A percentile compares a stretch with the other conserved stretches of the same genome.
These are phyloP conservation scores for Vigna angularis DNA, from an alignment of 306 rosid species.

Conservation along the genomic window DNA sequence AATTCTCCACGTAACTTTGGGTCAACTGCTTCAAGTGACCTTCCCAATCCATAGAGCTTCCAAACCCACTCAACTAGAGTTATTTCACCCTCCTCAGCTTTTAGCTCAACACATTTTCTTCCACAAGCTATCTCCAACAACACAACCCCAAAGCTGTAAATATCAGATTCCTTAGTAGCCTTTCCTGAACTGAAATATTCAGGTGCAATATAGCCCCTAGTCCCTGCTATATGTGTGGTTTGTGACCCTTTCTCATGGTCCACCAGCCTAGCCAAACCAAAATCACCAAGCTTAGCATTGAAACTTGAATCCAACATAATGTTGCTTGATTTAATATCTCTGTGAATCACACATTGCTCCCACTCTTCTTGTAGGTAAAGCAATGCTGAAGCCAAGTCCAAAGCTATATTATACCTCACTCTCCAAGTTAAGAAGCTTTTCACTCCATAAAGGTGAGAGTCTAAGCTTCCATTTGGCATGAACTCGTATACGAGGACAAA, in stretches of 20 bases:
- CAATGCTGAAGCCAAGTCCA: slow-evolving; percentile 51
- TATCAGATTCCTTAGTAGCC: slow-evolving; percentile 49
- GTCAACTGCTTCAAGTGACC: slow-evolving; percentile 42
- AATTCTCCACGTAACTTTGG: slow-evolving; percentile 37
- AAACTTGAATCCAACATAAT: slow-evolving; percentile 56
- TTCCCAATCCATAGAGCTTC: slow-evolving; percentile 49
- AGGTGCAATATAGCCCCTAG: slow-evolving; percentile 57
- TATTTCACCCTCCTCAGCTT: slow-evolving; percentile 32
- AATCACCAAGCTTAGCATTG: slow-evolving; percentile 55
- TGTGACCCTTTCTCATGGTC: slow-evolving; percentile 49
- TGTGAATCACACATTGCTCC: slow-evolving; percentile 56
- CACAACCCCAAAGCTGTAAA: slow-evolving; percentile 53
- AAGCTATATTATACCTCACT: slow-evolving; percentile 47
- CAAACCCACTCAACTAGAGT: slow-evolving; percentile 55
- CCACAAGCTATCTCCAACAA: slow-evolving; percentile 51
- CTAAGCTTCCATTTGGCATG: slow-evolving; percentile 56
- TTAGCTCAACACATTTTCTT: slow-evolving; percentile 39
- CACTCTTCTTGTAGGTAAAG: slow-evolving; percentile 56
- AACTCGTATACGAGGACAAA: slow-evolving; percentile 53
- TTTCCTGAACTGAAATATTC: slow-evolving; percentile 49
- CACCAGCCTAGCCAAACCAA: slow-evolving; percentile 57
- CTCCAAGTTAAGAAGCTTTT: slow-evolving; percentile 40
- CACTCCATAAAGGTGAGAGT: slow-evolving; percentile 44
- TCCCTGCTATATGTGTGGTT: slow-evolving; percentile 47
- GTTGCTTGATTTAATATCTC: slow-evolving; percentile 63